Evolutionary conservation across 306 rosid genomes (phyloP).

Genomic region (Pyrus pyrifolia): DNA sequence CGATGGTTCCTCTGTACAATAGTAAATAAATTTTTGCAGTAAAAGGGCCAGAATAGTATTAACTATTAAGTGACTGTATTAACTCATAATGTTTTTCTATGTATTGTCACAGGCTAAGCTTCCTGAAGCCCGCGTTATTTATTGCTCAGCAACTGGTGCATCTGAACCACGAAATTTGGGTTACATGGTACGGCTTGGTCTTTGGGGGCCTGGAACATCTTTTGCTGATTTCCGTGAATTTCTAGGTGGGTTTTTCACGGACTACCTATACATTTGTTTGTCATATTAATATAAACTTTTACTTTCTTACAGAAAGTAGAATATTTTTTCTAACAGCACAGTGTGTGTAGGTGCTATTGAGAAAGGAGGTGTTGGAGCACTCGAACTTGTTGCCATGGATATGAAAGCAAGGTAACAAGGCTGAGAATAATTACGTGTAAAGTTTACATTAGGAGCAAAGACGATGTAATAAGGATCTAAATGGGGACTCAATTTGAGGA

Average conservation of each 20-base stretch:
- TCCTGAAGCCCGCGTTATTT: slow-evolving; percentile 81
- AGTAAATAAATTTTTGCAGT: background rate
- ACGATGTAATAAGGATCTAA: background rate
- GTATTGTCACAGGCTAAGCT: slow-evolving; percentile 62
- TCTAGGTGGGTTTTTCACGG: slow-evolving; percentile 45
- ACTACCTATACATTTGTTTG: background rate
- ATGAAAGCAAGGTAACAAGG: slow-evolving; percentile 90
- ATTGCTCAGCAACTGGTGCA: slow-evolving; percentile 99
- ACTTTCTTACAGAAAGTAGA: background rate
- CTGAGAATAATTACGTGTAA: slow-evolving; percentile 1
- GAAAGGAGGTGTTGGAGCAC: slow-evolving; percentile 98
- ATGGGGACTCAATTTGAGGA: background rate
- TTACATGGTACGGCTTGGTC: slow-evolving; percentile 98
- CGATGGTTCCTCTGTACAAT: background rate
- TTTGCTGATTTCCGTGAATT: slow-evolving; percentile 82
- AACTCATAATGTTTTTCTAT: slow-evolving; percentile 9
- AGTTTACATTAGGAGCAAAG: background rate
- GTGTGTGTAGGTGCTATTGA: slow-evolving; percentile 72
- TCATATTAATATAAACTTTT: background rate
- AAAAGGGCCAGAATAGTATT: background rate
- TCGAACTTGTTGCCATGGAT: slow-evolving; percentile 99
- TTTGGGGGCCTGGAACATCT: slow-evolving; percentile 93
- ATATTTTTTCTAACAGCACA: background rate
- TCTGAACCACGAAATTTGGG: slow-evolving; percentile 99
- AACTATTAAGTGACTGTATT: slow-evolving; percentile 1